Base-by-base conservation (phyloP, 169 alveolate species). In the Plasmodium vivax region DNA sequence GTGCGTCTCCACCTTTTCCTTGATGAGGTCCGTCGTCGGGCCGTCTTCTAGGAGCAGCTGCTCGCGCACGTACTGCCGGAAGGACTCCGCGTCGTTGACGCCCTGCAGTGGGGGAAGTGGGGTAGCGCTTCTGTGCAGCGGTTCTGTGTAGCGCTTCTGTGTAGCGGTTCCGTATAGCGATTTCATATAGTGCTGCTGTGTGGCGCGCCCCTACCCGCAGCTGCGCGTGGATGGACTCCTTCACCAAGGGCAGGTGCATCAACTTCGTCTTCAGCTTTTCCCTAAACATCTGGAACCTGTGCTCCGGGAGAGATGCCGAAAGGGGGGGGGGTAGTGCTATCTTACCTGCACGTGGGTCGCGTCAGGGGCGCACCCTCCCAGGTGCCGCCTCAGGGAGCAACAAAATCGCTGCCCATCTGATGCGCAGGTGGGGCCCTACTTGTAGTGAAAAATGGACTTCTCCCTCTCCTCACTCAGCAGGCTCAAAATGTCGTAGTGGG, bases 381-480 rank as follows among this genome's bases (percentile, higher is more conserved):
- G 19, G 62, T 51, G 9, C 62, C 23, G 0, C 62, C 2, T 51
- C 10, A 14, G 1, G 19, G 2, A 3, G 27, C 2, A 2, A 0
- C 62, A 2, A 51, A 51, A 51, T 51, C 9, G 4, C 19, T 51
- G 9, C 12, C 16, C 27, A 12, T 3, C 0, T 51, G 23, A 51
- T 51, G 62, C 27, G 23, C 12, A 16, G 7, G 23, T 51, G 0
- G 27, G 23, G 23, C 8, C 62, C 62, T 85, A 85, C 93, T 85
- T 85, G 82, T 85, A 74, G 51, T 85, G 85, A 77, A 85, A 85
- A 77, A 85, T 85, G 36, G 85, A 72, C 23, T 85, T 73, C 19
- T 85, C 93, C 34, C 93, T 72, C 36, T 85, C 93, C 43, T 85
- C 93, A 74, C 68, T 85, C 32, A 85, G 23, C 79, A 85, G 14